Percentiles rank a stretch among this genome's conserved stretches.
Evolutionary conservation across 805 yeast species (phyloP).

Genomic region (Wickerhamiella slavikovae): DNA sequence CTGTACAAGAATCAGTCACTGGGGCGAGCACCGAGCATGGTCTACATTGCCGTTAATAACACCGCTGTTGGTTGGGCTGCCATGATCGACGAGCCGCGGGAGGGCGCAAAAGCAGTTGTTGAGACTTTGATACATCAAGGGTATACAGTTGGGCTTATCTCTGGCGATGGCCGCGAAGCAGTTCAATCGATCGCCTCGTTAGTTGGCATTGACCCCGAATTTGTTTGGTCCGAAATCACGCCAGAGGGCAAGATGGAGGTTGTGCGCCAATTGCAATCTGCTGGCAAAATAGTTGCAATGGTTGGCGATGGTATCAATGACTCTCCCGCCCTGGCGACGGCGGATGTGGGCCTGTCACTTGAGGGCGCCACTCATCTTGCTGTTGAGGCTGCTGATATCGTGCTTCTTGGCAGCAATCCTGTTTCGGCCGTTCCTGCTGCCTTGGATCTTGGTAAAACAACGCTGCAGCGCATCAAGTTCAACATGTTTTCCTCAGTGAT

Average conservation of each 20-base stretch:
- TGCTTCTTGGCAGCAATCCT: constrained; percentile 25
- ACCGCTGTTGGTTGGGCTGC: constrained; percentile 43
- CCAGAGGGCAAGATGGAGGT: constrained; percentile 62
- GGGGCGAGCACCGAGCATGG: constrained; percentile 15
- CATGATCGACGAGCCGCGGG: constrained; percentile 45
- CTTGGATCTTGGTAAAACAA: constrained; percentile 42
- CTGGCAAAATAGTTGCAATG: constrained; percentile 43
- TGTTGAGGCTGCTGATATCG: constrained; percentile 89
- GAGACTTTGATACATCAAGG: constrained; percentile 30
- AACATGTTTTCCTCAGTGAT: constrained; percentile 74
- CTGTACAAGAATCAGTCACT: too few species aligned
- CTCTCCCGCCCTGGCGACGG: constrained; percentile 82
- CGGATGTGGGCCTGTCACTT: constrained; percentile 80
- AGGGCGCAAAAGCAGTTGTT: constrained; percentile 42
- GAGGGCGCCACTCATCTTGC: constrained; percentile 92
- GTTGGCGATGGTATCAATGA: constrained; percentile 97
- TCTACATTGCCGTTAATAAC: constrained; percentile 39
- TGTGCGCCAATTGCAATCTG: constrained; percentile 29
- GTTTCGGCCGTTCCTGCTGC: constrained; percentile 26
- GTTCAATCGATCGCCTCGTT: constrained; percentile 44
- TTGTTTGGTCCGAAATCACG: constrained; percentile 53
- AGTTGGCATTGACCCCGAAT: constrained; percentile 42
- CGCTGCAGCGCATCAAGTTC: constrained; percentile 56
- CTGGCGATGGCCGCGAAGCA: constrained; percentile 59
- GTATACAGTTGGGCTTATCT: constrained; percentile 59